These are phyloP conservation scores for Hyaloraphidium curvatum DNA, from an alignment of 192 early-diverging fungal species.

Conservation along the genomic window DNA sequence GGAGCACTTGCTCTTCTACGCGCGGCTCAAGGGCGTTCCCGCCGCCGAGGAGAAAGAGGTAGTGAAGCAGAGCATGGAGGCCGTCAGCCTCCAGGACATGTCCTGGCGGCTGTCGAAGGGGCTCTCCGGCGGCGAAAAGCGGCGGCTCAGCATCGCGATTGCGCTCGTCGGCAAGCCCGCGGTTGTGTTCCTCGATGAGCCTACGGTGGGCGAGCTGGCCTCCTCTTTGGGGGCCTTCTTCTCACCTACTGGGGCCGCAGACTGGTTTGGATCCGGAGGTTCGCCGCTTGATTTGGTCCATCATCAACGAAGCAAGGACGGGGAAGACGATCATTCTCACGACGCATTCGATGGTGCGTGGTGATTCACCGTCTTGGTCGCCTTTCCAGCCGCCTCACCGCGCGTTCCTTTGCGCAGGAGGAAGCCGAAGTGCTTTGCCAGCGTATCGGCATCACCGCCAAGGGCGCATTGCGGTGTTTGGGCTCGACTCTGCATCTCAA, in stretches of 20 bases:
- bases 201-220: slow-evolving; percentile 22
- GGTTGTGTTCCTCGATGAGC: slow-evolving; percentile 62
- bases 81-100: slow-evolving; percentile 33
- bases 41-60: slow-evolving; percentile 21
- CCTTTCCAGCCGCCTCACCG: no score
- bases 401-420: slow-evolving; percentile 36
- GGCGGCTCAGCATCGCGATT: slow-evolving; percentile 53
- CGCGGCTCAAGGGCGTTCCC: slow-evolving; percentile 42
- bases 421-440: slow-evolving; percentile 57
- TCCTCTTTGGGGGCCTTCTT: neutral
- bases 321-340: slow-evolving; percentile 46
- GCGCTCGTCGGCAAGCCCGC: slow-evolving; percentile 43
- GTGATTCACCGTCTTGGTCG: no score
- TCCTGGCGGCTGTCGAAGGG: slow-evolving; percentile 32
- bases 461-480: slow-evolving; percentile 46
- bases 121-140: slow-evolving; percentile 55
- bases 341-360: slow-evolving; percentile 44
- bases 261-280: slow-evolving; percentile 61
- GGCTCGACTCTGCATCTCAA: slow-evolving; percentile 38
- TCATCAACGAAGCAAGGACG: slow-evolving; percentile 30
- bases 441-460: slow-evolving; percentile 55
- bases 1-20: slow-evolving; percentile 55
- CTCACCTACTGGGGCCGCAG: neutral
- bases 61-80: slow-evolving; percentile 20
- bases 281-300: slow-evolving; percentile 50